Evolutionary conservation across 805 yeast genomes (phyloP), one percentile per base, ranked within the genome.

Genomic region (Kodamaea laetipori): DNA sequence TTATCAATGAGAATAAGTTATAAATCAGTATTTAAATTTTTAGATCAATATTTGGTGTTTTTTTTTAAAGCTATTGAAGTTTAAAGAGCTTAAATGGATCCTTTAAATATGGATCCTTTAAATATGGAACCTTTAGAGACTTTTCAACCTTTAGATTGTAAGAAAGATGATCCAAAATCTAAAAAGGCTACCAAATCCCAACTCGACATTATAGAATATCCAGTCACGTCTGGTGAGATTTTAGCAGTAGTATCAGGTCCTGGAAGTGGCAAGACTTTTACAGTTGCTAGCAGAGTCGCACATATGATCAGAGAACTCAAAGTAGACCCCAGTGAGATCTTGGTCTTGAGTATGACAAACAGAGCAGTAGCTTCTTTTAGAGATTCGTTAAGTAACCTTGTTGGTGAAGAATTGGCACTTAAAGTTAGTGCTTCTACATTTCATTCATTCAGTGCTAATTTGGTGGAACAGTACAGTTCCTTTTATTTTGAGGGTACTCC

Each of bases 191-290:
- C 43, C 25, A 15, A 19, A 8, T 57, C 76, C 0, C 89, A 82
- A 55, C 46, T 53, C 36, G 55, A 57, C 11, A 77, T 80, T 4
- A 75, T 82, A 7, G 54, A 60, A 1, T 60, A 61, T 44, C 77
- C 80, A 1, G 57, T 66, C 4, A 55, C 46, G 4, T 64, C 68
- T 6, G 57, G 65, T 12, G 61, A 69, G 6, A 61, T 82, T 0
- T 58, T 84, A 4, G 69, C 77, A 27, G 68, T 84, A 1, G 64
- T 71, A 6, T 86, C 90, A 0, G 89, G 89, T 0, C 89, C 90
- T 0, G 90, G 90, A 3, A 76, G 86, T 6, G 90, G 92, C 2
- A 84, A 84, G 54, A 82, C 90, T 0, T 64, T 67, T 25, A 82
- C 89, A 0, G 51, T 84, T 23, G 73, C 79, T 4, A 66, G 73